Evolutionary conservation across 2,329 filamentous ascomycete genomes (phyloP).

Genomic region (Colletotrichum kahawae): DNA sequence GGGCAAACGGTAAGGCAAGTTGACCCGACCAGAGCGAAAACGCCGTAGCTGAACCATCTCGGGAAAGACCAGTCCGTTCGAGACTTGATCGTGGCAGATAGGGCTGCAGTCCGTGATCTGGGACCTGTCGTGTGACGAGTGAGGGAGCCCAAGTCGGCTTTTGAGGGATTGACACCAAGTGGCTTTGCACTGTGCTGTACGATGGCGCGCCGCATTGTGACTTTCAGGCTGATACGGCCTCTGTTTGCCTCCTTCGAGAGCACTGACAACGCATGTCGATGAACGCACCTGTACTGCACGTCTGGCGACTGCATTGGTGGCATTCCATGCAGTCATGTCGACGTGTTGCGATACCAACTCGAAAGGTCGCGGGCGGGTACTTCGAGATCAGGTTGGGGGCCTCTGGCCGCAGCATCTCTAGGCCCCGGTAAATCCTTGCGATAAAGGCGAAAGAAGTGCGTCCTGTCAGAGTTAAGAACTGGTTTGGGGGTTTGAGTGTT

Average conservation of each 20-base stretch:
- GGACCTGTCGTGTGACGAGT: background rate
- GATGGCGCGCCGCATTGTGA: background rate
- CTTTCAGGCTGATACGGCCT: background rate
- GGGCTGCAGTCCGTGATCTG: conserved; percentile 15
- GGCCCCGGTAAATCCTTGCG: background rate
- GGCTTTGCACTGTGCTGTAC: background rate
- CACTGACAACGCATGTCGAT: background rate
- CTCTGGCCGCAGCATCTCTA: background rate
- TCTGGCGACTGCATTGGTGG: background rate
- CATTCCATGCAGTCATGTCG: background rate
- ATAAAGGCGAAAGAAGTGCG: background rate
- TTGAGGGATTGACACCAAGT: background rate
- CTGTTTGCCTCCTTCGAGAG: background rate
- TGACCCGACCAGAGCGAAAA: background rate
- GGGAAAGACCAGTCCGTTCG: background rate
- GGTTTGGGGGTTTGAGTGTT: background rate
- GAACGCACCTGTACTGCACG: background rate
- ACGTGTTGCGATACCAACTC: background rate
- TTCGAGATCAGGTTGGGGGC: background rate
- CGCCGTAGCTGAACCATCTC: background rate
- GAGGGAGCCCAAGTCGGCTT: background rate
- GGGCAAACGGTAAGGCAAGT: background rate
- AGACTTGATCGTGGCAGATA: conserved; percentile 1
- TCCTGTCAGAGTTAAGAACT: background rate
- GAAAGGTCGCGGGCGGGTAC: background rate